Percentiles rank a stretch among this genome's conserved stretches.
phyloP scores from a whole-genome alignment of 2,329 filamentous ascomycete genomes.

The Pseudopithomyces chartarum region DNA sequence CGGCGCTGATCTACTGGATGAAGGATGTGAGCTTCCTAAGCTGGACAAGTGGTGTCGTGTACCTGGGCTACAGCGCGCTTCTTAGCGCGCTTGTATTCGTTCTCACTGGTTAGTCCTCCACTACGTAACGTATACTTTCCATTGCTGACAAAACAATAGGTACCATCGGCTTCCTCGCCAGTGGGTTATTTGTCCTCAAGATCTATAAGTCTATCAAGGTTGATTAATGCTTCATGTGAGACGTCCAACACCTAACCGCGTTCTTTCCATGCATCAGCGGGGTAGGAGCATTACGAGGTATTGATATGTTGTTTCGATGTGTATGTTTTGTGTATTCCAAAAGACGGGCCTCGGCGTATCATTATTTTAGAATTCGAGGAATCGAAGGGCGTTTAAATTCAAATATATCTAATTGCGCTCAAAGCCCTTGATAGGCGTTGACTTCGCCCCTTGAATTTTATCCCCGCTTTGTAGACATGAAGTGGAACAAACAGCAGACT shows the following conservation, averaged over 20 bases:
- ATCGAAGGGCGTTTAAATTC: constrained; percentile 2
- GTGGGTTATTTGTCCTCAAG: constrained; percentile 90
- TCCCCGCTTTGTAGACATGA: neutral
- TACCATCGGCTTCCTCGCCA: constrained; percentile 92
- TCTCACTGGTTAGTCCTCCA: constrained; percentile 74
- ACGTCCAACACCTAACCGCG: neutral
- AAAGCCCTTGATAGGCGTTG: neutral
- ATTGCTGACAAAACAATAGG: constrained; percentile 57
- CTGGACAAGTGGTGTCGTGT: constrained; percentile 84
- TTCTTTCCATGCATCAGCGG: neutral
- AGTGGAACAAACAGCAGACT: neutral
- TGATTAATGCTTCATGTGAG: constrained; percentile 62
- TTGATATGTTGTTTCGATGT: neutral
- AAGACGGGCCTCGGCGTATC: neutral
- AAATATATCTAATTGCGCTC: neutral
- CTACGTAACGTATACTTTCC: neutral
- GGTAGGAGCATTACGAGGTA: neutral
- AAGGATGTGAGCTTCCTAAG: constrained; percentile 86
- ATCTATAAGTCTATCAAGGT: constrained; percentile 99
- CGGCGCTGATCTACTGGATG: constrained; percentile 88
- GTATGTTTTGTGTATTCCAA: neutral
- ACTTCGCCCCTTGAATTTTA: neutral
- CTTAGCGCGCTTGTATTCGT: constrained; percentile 93
- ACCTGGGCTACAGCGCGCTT: constrained; percentile 88
- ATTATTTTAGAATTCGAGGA: neutral